These are phyloP conservation scores for Adansonia rubrostipa DNA, from an alignment of 441 rosid genomes.

Conservation along the genomic window DNA sequence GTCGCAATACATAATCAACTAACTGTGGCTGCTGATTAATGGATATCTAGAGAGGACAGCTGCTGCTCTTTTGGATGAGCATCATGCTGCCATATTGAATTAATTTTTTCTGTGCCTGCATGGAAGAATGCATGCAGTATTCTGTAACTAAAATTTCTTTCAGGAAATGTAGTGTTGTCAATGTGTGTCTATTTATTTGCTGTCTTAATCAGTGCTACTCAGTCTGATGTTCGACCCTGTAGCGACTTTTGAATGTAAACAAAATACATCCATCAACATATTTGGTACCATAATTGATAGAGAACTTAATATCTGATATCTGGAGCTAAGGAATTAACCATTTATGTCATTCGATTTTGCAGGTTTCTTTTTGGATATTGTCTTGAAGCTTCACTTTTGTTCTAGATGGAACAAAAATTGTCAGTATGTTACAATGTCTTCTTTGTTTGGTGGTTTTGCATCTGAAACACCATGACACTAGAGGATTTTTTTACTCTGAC, in stretches of 20 bases:
- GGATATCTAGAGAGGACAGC: background rate
- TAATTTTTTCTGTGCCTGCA: background rate
- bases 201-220: background rate
- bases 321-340: constrained; percentile 29
- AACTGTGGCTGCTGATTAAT: background rate
- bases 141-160: background rate
- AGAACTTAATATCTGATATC: background rate
- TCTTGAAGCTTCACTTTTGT: constrained; percentile 29
- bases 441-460: constrained; percentile 46
- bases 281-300: background rate
- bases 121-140: background rate
- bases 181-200: background rate
- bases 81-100: background rate
- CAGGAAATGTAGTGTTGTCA: background rate
- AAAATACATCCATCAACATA: too few relatives aligned
- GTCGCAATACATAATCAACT: background rate
- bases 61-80: background rate
- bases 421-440: constrained; percentile 32
- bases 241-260: background rate
- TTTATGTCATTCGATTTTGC: constrained; percentile 36
- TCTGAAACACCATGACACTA: constrained; percentile 75
- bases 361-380: constrained; percentile 35
- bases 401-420: constrained; percentile 40
- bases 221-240: background rate
- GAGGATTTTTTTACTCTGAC: constrained; percentile 91